Percentiles rank a stretch among this genome's conserved stretches.
phyloP scores from a whole-genome alignment of 371 early-diverging fungal genomes.

The Mucor indicus region DNA sequence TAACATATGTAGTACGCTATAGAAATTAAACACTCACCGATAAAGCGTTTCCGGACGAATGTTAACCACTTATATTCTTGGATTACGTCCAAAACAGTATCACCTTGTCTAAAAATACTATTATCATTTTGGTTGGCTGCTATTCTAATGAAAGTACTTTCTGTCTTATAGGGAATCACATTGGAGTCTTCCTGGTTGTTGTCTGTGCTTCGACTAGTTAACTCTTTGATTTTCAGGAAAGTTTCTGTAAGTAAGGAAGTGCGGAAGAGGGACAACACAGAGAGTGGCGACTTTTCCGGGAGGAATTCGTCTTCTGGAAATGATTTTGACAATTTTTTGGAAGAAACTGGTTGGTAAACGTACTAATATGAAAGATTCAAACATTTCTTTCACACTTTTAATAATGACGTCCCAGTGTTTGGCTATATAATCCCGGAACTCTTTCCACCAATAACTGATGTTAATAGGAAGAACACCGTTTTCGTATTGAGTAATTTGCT shows the following conservation, averaged over 20 bases:
- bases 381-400: too few species aligned
- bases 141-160: background rate
- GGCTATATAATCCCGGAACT: too few species aligned
- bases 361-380: too few species aligned
- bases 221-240: conserved; percentile 3
- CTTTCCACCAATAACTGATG: too few species aligned
- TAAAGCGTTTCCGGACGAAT: conserved; percentile 1
- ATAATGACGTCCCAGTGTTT: too few species aligned
- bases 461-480: too few species aligned
- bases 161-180: background rate
- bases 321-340: too few species aligned
- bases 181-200: background rate
- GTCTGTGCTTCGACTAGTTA: background rate
- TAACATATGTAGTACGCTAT: conserved; percentile 3
- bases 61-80: conserved; percentile 12
- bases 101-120: conserved; percentile 11
- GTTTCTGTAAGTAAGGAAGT: conserved; percentile 7
- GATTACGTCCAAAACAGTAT: conserved; percentile 8
- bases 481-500: too few species aligned
- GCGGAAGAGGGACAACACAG: conserved; percentile 6
- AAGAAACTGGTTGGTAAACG: too few species aligned
- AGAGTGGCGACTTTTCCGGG: background rate
- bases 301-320: too few species aligned
- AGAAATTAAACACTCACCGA: background rate
- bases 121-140: conserved; percentile 3